Percentiles rank a stretch among this genome's conserved stretches.
Conservation (phyloP, 805 yeast species). For the Starmerella geochares region DNA sequence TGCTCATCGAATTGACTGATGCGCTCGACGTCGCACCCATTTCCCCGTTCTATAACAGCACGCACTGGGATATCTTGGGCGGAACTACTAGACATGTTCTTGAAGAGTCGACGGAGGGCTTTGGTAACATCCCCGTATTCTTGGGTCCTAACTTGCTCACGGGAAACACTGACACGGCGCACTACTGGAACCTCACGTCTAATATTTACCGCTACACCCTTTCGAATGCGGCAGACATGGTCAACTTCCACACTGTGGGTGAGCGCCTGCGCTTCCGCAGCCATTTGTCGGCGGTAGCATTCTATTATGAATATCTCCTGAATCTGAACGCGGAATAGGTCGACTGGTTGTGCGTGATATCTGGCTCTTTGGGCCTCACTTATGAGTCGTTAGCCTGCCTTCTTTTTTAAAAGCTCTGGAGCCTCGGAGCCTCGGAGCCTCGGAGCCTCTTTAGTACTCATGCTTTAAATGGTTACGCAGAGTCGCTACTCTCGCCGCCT, state of each 20-base stretch:
- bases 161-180: constrained; percentile 63
- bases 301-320: constrained; percentile 29
- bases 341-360: too few relatives aligned
- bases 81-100: constrained; percentile 55
- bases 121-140: constrained; percentile 28
- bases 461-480: too few relatives aligned
- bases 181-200: constrained; percentile 52
- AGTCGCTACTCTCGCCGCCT: too few relatives aligned
- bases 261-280: constrained; percentile 46
- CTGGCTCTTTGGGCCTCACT: too few relatives aligned
- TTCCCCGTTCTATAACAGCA: constrained; percentile 35
- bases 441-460: too few relatives aligned
- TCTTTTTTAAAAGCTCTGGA: too few relatives aligned
- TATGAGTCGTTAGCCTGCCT: too few relatives aligned
- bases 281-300: constrained; percentile 39
- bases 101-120: constrained; percentile 37
- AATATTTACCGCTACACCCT: constrained; percentile 47
- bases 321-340: constrained; percentile 5
- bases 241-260: constrained; percentile 47
- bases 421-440: too few relatives aligned
- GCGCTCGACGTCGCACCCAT: constrained; percentile 44
- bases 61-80: constrained; percentile 47
- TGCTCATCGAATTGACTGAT: constrained; percentile 19
- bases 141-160: constrained; percentile 53
- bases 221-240: constrained; percentile 20